phyloP scores from a whole-genome alignment of 1,284 basidiomycete species.

The Exsudoporus floridanus region DNA sequence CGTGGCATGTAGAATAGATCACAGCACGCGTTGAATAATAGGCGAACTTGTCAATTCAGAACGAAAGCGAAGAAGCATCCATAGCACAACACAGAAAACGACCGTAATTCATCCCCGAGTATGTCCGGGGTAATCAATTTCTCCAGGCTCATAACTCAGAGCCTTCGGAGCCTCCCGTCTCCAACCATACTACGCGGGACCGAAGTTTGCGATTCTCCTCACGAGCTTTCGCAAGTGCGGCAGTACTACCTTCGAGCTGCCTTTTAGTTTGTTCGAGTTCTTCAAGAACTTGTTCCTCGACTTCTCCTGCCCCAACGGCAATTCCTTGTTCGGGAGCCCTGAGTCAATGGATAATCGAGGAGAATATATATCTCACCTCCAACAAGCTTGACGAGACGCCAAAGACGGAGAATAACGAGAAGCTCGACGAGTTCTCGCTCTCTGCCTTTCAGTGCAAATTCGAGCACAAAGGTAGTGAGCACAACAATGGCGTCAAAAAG shows the following conservation, averaged over 20 bases:
- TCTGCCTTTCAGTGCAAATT: conserved; percentile 62
- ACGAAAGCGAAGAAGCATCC: conserved; percentile 3
- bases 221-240: conserved; percentile 37
- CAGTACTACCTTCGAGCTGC: conserved; percentile 45
- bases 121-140: conserved; percentile 8
- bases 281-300: conserved; percentile 53
- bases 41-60: conserved; percentile 9
- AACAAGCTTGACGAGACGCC: conserved; percentile 76
- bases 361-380: conserved; percentile 51
- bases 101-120: conserved; percentile 8
- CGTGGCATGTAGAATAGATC: conserved; percentile 4
- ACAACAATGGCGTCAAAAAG: conserved; percentile 72
- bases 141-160: conserved; percentile 32
- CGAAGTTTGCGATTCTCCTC: conserved; percentile 40
- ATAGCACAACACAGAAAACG: conserved; percentile 10
- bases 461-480: conserved; percentile 68
- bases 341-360: background rate
- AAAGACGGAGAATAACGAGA: conserved; percentile 70
- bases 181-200: conserved; percentile 33
- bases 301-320: conserved; percentile 70
- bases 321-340: conserved; percentile 48
- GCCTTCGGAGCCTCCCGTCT: conserved; percentile 39
- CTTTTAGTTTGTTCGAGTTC: conserved; percentile 48
- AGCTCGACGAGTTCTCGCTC: conserved; percentile 69
- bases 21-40: conserved; percentile 12